These are phyloP conservation scores for Exophiala sp. DNA, from an alignment of 2,329 filamentous ascomycete species.

Conservation along the genomic window DNA sequence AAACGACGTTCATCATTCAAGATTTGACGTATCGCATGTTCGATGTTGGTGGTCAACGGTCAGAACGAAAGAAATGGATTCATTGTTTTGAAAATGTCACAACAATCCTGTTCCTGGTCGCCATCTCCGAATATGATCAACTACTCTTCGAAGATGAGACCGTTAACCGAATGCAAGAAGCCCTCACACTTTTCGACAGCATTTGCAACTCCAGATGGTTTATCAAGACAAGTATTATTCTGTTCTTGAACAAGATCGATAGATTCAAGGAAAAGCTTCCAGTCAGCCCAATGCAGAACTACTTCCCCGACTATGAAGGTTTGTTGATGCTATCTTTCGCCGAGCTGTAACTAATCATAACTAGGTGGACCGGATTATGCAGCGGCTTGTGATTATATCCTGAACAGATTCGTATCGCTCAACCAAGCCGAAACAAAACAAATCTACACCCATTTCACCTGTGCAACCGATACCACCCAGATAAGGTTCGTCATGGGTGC, in stretches of 20 bases:
- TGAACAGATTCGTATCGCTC: constrained; percentile 95
- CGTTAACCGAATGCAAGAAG: constrained; percentile 74
- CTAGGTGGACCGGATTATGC: constrained; percentile 87
- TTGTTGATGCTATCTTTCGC: constrained; percentile 14
- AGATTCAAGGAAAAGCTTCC: constrained; percentile 72
- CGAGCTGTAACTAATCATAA: constrained; percentile 24
- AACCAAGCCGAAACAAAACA: constrained; percentile 99
- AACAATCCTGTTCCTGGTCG: constrained; percentile 92
- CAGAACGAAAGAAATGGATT: constrained; percentile 98
- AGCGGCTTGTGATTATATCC: constrained; percentile 95
- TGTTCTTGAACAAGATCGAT: constrained; percentile 74
- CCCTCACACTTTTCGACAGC: constrained; percentile 66
- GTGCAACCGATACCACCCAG: constrained; percentile 96
- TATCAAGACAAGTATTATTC: constrained; percentile 68
- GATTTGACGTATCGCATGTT: constrained; percentile 97
- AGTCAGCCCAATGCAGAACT: constrained; percentile 71
- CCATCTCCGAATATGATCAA: constrained; percentile 96
- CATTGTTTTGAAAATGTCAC: constrained; percentile 98
- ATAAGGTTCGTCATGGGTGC: constrained; percentile 99
- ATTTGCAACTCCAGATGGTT: constrained; percentile 72
- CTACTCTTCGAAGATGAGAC: constrained; percentile 94
- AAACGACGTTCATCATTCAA: constrained; percentile 93
- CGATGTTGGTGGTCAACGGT: constrained; percentile 92
- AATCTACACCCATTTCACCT: constrained; percentile 99
- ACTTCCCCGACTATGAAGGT: constrained; percentile 74